Evolutionary conservation across 768 basidiomycete genomes (phyloP), one percentile per base, ranked within the genome.

Genomic region (Xerocomellus chrysenteron): DNA sequence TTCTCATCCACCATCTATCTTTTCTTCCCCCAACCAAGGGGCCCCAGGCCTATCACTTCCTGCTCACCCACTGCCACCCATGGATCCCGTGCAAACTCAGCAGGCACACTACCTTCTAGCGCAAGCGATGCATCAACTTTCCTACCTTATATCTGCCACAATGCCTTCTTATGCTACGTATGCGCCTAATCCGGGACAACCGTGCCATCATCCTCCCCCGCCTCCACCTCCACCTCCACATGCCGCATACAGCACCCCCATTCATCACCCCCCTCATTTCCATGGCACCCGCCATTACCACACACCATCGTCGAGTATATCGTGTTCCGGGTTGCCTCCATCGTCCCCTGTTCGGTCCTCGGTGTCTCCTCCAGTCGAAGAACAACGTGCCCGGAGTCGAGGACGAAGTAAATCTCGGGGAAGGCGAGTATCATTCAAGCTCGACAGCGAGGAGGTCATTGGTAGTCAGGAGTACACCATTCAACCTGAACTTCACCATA

Each of bases 381-480:
- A 61, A 43, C 74, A 61, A 43, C 74, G 73, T 52, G 74, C 77
- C 0, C 60, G 78, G 28, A 58, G 57, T 58, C 80, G 80, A 26
- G 68, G 73, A 30, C 75, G 81, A 49, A 84, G 84, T 68, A 76
- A 71, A 47, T 82, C 84, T 19, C 69, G 79, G 32, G 84, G 81
- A 10, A 76, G 85, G 55, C 74, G 75, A 24, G 85, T 86, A 2
- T 84, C 84, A 12, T 87, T 87, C 65, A 74, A 69, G 55, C 60
- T 82, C n/a, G 70, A 70, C 32, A 68, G 64, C 24, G 71, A 71
- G 42, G 65, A 65, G 39, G 44, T 43, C 11, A 3, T 28, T 21
- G 17, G 13, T 12, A 13, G 8, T n/a, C 50, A 39, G 40, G 63
- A 67, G 6, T 49, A 60, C n/a, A 36, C 33, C 26, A 11, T 33